Evolutionary conservation across 2,329 filamentous ascomycete species (phyloP).

Genomic region (Ophiostoma triangulosporum): DNA sequence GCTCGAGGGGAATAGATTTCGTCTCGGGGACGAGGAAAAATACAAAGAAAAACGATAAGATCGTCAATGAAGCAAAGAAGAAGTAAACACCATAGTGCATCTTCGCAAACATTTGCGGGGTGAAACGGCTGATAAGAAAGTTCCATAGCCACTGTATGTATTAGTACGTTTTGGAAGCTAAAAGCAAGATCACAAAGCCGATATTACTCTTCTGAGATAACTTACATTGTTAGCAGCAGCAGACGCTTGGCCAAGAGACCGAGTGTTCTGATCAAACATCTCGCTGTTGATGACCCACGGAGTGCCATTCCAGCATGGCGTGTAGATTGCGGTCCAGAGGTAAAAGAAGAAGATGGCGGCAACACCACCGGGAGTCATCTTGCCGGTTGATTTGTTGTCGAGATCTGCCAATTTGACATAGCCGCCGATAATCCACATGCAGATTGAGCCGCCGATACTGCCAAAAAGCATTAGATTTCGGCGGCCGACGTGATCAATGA

Average conservation of each 20-base stretch:
- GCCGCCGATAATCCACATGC: slow-evolving; percentile 51
- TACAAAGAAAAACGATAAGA: slow-evolving; percentile 43
- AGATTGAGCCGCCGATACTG: slow-evolving; percentile 34
- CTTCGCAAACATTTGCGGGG: slow-evolving; percentile 46
- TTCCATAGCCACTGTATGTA: slow-evolving; percentile 47
- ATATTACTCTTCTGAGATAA: no score
- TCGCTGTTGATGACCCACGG: slow-evolving; percentile 66
- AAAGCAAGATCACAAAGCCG: no score
- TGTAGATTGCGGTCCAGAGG: slow-evolving; percentile 61
- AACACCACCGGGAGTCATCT: slow-evolving; percentile 30
- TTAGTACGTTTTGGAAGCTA: not conserved
- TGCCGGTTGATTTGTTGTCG: slow-evolving; percentile 18
- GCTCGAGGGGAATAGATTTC: slow-evolving; percentile 50
- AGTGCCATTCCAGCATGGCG: slow-evolving; percentile 57
- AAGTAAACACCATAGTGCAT: slow-evolving; percentile 54
- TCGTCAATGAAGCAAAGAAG: slow-evolving; percentile 53
- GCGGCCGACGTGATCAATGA: slow-evolving; percentile 47
- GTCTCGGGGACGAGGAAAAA: slow-evolving; percentile 54
- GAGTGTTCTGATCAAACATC: slow-evolving; percentile 60
- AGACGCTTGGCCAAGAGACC: slow-evolving; percentile 57
- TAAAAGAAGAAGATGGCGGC: slow-evolving; percentile 61
- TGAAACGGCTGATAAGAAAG: slow-evolving; percentile 56
- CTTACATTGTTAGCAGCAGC: slow-evolving; percentile 49
- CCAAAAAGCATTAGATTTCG: slow-evolving; percentile 52
- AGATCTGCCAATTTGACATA: slow-evolving; percentile 41